A percentile compares a stretch with the other conserved stretches of the same genome.
These are phyloP conservation scores for Diaporthe ilicicola DNA, from an alignment of 2,329 filamentous ascomycete genomes.

Conservation along the genomic window DNA sequence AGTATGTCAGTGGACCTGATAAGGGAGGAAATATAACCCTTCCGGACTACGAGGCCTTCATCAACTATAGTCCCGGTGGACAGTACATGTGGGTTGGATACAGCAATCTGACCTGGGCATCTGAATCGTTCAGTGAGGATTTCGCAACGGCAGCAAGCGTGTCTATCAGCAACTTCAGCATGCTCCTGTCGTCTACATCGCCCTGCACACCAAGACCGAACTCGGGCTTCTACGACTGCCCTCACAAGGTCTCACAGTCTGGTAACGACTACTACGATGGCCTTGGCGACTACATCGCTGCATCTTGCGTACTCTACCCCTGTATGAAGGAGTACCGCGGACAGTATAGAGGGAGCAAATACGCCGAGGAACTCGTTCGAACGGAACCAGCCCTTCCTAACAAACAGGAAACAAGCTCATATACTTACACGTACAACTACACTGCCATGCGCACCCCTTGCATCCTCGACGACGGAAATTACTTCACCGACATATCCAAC, in stretches of 20 bases:
- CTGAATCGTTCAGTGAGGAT: slow-evolving; percentile 32
- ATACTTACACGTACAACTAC: slow-evolving; percentile 21
- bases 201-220: slow-evolving; percentile 32
- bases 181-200: slow-evolving; percentile 34
- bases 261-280: not conserved
- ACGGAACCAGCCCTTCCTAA: slow-evolving; percentile 14
- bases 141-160: slow-evolving; percentile 29
- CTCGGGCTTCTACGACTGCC: slow-evolving; percentile 31
- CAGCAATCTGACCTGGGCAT: slow-evolving; percentile 35
- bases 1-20: slow-evolving; percentile 29
- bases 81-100: slow-evolving; percentile 34
- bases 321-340: slow-evolving; percentile 35
- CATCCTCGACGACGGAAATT: slow-evolving; percentile 28
- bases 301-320: slow-evolving; percentile 33
- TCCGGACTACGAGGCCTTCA: slow-evolving; percentile 35
- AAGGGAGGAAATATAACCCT: slow-evolving; percentile 34
- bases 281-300: slow-evolving; percentile 24
- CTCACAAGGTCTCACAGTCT: slow-evolving; percentile 27
- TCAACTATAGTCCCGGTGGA: slow-evolving; percentile 28
- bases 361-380: slow-evolving; percentile 27
- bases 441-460: slow-evolving; percentile 31
- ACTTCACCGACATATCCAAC: not conserved
- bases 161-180: slow-evolving; percentile 36
- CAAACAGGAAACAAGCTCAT: not conserved
- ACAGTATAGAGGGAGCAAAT: slow-evolving; percentile 4